Base-by-base conservation (phyloP, 805 yeast genomes). In the Brettanomyces custersianus region DNA sequence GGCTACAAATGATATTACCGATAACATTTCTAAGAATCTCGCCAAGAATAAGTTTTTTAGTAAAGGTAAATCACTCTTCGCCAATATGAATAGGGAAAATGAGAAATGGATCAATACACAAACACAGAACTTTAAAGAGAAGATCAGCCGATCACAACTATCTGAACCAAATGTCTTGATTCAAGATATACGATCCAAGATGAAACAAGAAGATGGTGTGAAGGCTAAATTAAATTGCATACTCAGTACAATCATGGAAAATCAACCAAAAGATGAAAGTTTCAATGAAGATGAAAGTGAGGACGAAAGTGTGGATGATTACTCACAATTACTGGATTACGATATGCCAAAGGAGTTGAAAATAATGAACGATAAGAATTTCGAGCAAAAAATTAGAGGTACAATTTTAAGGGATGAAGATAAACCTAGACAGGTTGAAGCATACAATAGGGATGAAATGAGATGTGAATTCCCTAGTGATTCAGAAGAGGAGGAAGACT, bases 21-120 rank as follows among this genome's bases (percentile, higher is more conserved):
- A 31, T 9, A 55, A 49, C 29, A 20, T 57, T 10, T 38, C 51
- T n/a, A 43, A 44, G 29, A 51, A 44, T 23, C 41, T 48, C 29
- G 35, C 41, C 26, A 40, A 43, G 26, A 49, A 39, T 38, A 55
- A 51, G 9, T 36, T 57, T 17, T 27, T 56, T 4, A 43, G 31
- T 13, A 51, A 42, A 33, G 51, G 61, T 8, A 55, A 45, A 24
- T 37, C 38, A 1, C 37, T 57, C 16, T 40, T 57, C 27, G 57
- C 47, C 16, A 42, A 47, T 23, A 32, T 53, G 33, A 49, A 49
- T 22, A 42, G 41, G 20, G 55, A 45, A 25, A 47, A 48, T 36
- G 52, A 46, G 16, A 48, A 40, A 29, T 52, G 49, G 47, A 23
- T 51, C n/a, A 41, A 35, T 9, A 32, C 45, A 37, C 40, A 40